Percentiles rank a stretch among this genome's conserved stretches.
Evolutionary conservation across 306 rosid species (phyloP).

Genomic region (Fragaria ananassa): DNA sequence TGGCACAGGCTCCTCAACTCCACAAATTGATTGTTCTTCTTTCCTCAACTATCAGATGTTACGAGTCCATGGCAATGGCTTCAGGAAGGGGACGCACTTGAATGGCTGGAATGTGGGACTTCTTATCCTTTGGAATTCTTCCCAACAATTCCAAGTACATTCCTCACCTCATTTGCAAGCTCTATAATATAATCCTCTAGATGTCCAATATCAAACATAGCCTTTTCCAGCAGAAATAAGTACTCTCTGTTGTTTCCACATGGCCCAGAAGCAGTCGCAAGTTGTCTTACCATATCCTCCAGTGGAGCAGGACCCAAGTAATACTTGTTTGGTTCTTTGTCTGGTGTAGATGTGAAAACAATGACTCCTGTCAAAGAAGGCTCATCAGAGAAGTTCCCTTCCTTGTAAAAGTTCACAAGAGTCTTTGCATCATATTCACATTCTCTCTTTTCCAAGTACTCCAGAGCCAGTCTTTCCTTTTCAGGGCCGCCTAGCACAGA

Average conservation of each 20-base stretch:
- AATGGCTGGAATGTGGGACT: slow-evolving; percentile 49
- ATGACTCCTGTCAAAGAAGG: slow-evolving; percentile 69
- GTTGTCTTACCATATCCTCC: slow-evolving; percentile 93
- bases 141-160: slow-evolving; percentile 53
- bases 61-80: slow-evolving; percentile 70
- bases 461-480: slow-evolving; percentile 71
- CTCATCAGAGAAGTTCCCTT: slow-evolving; percentile 39
- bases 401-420: slow-evolving; percentile 49
- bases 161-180: slow-evolving; percentile 89
- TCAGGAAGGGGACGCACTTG: slow-evolving; percentile 65
- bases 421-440: slow-evolving; percentile 49
- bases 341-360: slow-evolving; percentile 87
- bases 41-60: slow-evolving; percentile 3
- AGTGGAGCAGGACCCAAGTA: slow-evolving; percentile 92
- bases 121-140: slow-evolving; percentile 50
- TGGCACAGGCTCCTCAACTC: slow-evolving; percentile 2
- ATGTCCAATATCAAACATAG: slow-evolving; percentile 81
- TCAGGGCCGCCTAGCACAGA: slow-evolving; percentile 79
- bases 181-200: slow-evolving; percentile 80
- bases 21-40: slow-evolving; percentile 18
- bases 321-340: slow-evolving; percentile 75
- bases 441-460: slow-evolving; percentile 92
- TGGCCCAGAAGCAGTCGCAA: slow-evolving; percentile 95
- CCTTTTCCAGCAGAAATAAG: slow-evolving; percentile 74
- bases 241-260: slow-evolving; percentile 91